Conservation (phyloP, 2,329 filamentous ascomycete species). For the Pseudomassariella vexata region DNA sequence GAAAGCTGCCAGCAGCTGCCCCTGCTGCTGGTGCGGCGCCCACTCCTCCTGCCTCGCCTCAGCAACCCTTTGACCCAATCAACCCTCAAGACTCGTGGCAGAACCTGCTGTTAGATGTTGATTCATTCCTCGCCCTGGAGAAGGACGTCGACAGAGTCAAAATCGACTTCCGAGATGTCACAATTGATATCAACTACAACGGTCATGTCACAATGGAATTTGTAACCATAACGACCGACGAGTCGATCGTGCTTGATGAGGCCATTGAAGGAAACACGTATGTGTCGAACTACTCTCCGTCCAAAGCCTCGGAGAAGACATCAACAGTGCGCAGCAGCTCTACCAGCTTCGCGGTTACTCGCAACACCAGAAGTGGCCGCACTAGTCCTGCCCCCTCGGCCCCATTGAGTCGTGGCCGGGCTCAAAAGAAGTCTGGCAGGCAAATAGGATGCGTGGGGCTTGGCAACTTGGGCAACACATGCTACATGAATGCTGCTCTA, state of each 20-base stretch:
- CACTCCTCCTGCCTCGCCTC: conserved; percentile 20
- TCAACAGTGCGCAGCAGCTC: conserved; percentile 29
- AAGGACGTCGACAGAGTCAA: conserved; percentile 59
- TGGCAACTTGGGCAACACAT: conserved; percentile 90
- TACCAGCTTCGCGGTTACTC: conserved; percentile 24
- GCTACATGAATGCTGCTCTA: conserved; percentile 97
- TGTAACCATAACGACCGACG: conserved; percentile 64
- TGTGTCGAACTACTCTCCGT: conserved; percentile 43
- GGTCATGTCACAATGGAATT: conserved; percentile 61
- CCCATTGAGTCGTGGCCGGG: conserved; percentile 64
- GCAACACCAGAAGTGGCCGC: conserved; percentile 54
- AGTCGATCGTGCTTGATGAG: conserved; percentile 81
- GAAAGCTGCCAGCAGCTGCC: conserved; percentile 30
- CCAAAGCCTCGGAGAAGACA: conserved; percentile 25
- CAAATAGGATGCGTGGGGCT: conserved; percentile 75
- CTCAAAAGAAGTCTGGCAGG: conserved; percentile 63
- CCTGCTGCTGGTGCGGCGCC: conserved; percentile 29
- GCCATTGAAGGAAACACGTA: conserved; percentile 53
- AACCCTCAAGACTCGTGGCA: conserved; percentile 26
- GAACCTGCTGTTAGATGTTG: conserved; percentile 54
- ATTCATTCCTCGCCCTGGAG: conserved; percentile 56
- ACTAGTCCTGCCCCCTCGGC: conserved; percentile 61
- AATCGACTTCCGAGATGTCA: conserved; percentile 62
- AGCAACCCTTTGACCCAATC: conserved; percentile 8
- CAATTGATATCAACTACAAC: conserved; percentile 70